phyloP scores from a whole-genome alignment of 2,329 filamentous ascomycete species.

The Sporothrix protearum region DNA sequence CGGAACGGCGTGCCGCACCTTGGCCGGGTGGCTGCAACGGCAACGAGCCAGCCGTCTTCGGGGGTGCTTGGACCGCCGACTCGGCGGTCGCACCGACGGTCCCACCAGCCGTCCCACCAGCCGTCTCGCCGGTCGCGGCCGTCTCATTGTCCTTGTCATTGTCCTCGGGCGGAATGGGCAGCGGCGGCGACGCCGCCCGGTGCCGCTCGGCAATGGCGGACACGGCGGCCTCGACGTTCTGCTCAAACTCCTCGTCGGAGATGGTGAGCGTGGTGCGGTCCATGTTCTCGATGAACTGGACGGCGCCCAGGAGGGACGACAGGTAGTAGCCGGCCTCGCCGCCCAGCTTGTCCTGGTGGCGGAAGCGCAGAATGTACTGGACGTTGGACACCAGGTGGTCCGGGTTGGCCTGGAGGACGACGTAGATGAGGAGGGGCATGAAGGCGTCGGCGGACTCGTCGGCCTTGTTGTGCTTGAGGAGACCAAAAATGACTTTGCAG shows the following conservation, averaged over 20 bases:
- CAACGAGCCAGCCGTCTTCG: not conserved
- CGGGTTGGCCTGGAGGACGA: slow-evolving; percentile 89
- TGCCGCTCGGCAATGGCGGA: slow-evolving; percentile 94
- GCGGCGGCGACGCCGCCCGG: slow-evolving; percentile 49
- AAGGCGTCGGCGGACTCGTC: slow-evolving; percentile 97
- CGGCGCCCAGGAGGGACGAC: slow-evolving; percentile 88
- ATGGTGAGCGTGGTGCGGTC: slow-evolving; percentile 93
- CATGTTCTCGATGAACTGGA: slow-evolving; percentile 95
- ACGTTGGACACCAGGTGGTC: slow-evolving; percentile 96
- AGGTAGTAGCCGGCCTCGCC: slow-evolving; percentile 99
- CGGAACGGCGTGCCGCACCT: no score
- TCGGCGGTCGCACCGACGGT: slow-evolving; percentile 18
- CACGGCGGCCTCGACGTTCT: slow-evolving; percentile 92
- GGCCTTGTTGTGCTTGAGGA: slow-evolving; percentile 85
- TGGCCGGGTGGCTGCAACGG: not conserved
- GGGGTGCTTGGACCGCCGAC: slow-evolving; percentile 11
- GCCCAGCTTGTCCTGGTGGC: slow-evolving; percentile 93
- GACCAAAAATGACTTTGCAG: slow-evolving; percentile 98
- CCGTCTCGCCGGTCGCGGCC: no score
- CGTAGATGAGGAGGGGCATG: slow-evolving; percentile 90
- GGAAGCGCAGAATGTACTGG: slow-evolving; percentile 94
- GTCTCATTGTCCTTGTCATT: not conserved
- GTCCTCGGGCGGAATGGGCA: slow-evolving; percentile 35
- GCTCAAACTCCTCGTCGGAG: slow-evolving; percentile 90
- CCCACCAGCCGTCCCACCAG: no score